These are phyloP conservation scores for Hamigera avellanea DNA, from an alignment of 495 filamentous ascomycete genomes.

Conservation along the genomic window DNA sequence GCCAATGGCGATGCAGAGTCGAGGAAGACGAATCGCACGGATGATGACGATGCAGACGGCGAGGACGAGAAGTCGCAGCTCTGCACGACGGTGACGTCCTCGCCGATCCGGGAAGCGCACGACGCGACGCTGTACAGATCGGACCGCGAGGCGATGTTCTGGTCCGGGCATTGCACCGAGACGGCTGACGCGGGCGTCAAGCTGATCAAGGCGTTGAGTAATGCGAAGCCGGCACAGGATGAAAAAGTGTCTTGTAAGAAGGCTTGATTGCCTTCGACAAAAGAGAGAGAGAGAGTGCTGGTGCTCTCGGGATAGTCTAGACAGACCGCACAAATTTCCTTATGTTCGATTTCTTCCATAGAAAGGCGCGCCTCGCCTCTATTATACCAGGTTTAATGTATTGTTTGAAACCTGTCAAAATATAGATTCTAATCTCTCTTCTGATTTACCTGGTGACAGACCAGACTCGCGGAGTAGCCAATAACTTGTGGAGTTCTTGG, in stretches of 20 bases:
- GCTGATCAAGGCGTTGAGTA: slow-evolving; percentile 24
- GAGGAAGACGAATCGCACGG: neutral
- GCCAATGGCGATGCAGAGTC: neutral
- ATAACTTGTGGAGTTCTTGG: too few relatives aligned
- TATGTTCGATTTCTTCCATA: too few relatives aligned
- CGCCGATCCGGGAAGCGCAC: too few relatives aligned
- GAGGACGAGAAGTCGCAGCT: neutral
- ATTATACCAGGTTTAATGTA: too few relatives aligned
- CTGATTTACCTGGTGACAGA: too few relatives aligned
- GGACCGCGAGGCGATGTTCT: slow-evolving; percentile 23
- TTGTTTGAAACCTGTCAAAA: too few relatives aligned
- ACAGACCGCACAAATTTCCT: too few relatives aligned
- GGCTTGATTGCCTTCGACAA: neutral
- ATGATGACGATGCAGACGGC: neutral
- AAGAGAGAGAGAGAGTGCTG: slow-evolving; percentile 12
- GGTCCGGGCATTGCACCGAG: slow-evolving; percentile 15
- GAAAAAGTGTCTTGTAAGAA: neutral
- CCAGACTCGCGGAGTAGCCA: too few relatives aligned
- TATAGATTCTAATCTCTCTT: too few relatives aligned
- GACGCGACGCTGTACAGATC: slow-evolving; percentile 15
- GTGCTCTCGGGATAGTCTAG: too few relatives aligned
- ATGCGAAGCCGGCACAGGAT: neutral
- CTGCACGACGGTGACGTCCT: slow-evolving; percentile 23
- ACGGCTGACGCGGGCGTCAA: slow-evolving; percentile 24
- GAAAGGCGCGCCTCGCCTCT: too few relatives aligned